Conservation (phyloP, 2,329 filamentous ascomycete species). For the Aspergillus tamarii region DNA sequence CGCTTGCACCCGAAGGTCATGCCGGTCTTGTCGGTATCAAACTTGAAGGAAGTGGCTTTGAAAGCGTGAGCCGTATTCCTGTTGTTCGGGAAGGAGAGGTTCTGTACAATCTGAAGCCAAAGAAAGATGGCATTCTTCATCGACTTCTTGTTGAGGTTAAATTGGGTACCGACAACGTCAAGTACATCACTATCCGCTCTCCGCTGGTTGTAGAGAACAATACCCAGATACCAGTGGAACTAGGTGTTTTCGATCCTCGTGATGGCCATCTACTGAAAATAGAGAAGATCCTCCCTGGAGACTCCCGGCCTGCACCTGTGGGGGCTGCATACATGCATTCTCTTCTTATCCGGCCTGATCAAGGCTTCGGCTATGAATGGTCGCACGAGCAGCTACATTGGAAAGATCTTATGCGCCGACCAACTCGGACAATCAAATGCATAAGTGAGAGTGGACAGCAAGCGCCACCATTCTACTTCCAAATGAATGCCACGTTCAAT, state of each 20-base stretch:
- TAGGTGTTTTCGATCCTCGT: conserved; percentile 85
- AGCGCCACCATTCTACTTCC: conserved; percentile 88
- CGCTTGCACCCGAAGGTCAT: conserved; percentile 79
- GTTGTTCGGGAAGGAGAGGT: conserved; percentile 94
- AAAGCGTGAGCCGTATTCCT: conserved; percentile 82
- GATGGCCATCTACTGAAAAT: conserved; percentile 94
- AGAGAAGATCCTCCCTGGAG: conserved; percentile 93
- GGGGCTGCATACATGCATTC: conserved; percentile 90
- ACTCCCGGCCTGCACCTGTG: conserved; percentile 85
- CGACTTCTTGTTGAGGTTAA: conserved; percentile 89
- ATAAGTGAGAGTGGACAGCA: conserved; percentile 80
- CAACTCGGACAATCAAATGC: conserved; percentile 86
- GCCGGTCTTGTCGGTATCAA: conserved; percentile 79
- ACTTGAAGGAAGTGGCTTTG: conserved; percentile 92
- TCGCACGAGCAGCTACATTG: conserved; percentile 88
- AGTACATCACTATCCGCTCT: conserved; percentile 94
- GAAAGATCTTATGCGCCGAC: conserved; percentile 83
- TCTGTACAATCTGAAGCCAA: conserved; percentile 84
- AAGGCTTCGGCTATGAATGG: conserved; percentile 96
- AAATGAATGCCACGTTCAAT: conserved; percentile 85
- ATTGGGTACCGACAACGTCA: conserved; percentile 92
- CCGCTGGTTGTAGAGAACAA: conserved; percentile 92
- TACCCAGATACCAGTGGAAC: conserved; percentile 91
- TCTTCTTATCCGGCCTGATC: conserved; percentile 84
- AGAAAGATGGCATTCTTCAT: conserved; percentile 82